Percentiles rank a stretch among this genome's conserved stretches.
Conservation (phyloP, 768 basidiomycete genomes). For the Trametes sanguinea region DNA sequence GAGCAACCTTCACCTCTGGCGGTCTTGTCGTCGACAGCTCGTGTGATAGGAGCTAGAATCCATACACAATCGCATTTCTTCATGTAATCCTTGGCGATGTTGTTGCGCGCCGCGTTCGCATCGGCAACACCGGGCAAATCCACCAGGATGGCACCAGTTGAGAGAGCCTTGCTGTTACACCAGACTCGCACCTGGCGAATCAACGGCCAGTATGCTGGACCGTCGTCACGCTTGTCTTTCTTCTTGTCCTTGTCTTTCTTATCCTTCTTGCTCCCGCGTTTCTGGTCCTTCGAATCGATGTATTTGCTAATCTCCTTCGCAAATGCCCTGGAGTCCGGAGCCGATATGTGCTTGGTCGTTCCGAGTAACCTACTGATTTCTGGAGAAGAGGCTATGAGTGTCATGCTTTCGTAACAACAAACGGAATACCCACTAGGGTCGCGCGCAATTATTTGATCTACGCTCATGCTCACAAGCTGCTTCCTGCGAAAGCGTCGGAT, state of each 20-base stretch:
- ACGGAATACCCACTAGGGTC: constrained; percentile 44
- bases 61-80: constrained; percentile 65
- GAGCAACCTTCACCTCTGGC: constrained; percentile 46
- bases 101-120: constrained; percentile 63
- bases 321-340: constrained; percentile 54
- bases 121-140: constrained; percentile 69
- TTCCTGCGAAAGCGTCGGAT: constrained; percentile 53
- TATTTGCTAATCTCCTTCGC: constrained; percentile 59
- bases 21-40: constrained; percentile 67
- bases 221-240: constrained; percentile 32
- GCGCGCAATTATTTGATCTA: constrained; percentile 50
- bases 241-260: constrained; percentile 36
- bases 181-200: constrained; percentile 64
- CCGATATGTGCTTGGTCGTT: constrained; percentile 51
- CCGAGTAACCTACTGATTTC: constrained; percentile 52
- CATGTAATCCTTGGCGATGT: constrained; percentile 67
- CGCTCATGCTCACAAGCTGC: constrained; percentile 48
- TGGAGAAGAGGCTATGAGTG: constrained; percentile 20
- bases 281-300: constrained; percentile 63
- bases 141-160: constrained; percentile 63
- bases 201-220: constrained; percentile 60
- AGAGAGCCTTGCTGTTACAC: constrained; percentile 51
- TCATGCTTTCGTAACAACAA: neutral
- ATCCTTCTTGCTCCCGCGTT: constrained; percentile 50
- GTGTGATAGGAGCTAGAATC: constrained; percentile 65